phyloP scores from a whole-genome alignment of 2,329 filamentous ascomycete species.

The Hypoxylon sp. region DNA sequence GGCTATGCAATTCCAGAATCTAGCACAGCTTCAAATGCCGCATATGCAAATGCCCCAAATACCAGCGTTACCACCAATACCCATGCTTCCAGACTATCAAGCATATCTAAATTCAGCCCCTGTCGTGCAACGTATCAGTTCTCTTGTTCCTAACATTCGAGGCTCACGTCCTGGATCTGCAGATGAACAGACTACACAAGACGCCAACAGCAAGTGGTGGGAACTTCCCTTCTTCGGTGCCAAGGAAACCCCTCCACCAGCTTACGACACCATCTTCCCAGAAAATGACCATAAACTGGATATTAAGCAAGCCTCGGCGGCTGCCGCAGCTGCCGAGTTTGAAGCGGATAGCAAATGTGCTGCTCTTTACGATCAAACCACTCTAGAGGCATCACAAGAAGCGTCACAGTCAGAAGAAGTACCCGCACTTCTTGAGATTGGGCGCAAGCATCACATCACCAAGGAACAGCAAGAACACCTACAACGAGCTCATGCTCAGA shows the following conservation, averaged over 20 bases:
- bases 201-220: slow-evolving; percentile 75
- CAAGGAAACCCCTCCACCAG: slow-evolving; percentile 73
- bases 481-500: slow-evolving; percentile 72
- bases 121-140: slow-evolving; percentile 80
- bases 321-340: slow-evolving; percentile 70
- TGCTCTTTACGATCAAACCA: slow-evolving; percentile 65
- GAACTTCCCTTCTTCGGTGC: slow-evolving; percentile 70
- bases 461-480: slow-evolving; percentile 76
- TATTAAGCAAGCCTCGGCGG: slow-evolving; percentile 71
- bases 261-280: slow-evolving; percentile 86
- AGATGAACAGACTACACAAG: slow-evolving; percentile 59
- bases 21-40: slow-evolving; percentile 74
- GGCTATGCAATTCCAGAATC: slow-evolving; percentile 75
- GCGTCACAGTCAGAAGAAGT: slow-evolving; percentile 53
- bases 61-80: slow-evolving; percentile 69
- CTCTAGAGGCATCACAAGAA: slow-evolving; percentile 53
- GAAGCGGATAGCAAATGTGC: slow-evolving; percentile 72
- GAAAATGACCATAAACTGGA: slow-evolving; percentile 62
- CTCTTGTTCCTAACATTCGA: slow-evolving; percentile 77
- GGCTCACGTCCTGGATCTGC: slow-evolving; percentile 66
- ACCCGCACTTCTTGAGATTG: slow-evolving; percentile 69
- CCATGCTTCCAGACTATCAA: slow-evolving; percentile 79
- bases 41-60: slow-evolving; percentile 73
- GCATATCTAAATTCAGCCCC: slow-evolving; percentile 71
- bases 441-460: slow-evolving; percentile 74